Conservation (phyloP, 2,329 filamentous ascomycete species). For the Rosellinia necatrix region DNA sequence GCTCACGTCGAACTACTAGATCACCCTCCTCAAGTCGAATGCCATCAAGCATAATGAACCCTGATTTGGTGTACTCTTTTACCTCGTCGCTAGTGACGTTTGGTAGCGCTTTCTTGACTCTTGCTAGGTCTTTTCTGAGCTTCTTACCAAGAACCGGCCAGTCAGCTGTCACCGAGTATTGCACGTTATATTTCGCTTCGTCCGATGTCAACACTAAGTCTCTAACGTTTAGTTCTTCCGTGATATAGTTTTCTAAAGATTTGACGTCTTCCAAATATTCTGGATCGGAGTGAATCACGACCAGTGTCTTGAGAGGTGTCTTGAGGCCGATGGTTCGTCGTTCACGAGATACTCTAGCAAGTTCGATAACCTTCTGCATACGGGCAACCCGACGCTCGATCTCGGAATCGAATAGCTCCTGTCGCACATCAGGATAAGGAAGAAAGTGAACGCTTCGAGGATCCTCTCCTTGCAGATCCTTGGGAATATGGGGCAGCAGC, state of each 20-base stretch:
- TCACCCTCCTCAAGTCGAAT: conserved; percentile 84
- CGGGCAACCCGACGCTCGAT: conserved; percentile 85
- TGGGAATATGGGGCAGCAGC: conserved; percentile 80
- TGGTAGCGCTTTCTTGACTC: conserved; percentile 89
- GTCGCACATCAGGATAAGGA: conserved; percentile 82
- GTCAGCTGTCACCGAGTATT: conserved; percentile 87
- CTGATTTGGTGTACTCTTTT: conserved; percentile 73
- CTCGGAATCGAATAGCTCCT: conserved; percentile 83
- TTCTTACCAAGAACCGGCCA: conserved; percentile 97
- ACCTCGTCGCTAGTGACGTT: conserved; percentile 78
- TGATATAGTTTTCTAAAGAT: conserved; percentile 85
- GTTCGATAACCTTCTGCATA: conserved; percentile 96
- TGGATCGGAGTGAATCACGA: conserved; percentile 83
- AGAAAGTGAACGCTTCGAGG: conserved; percentile 90
- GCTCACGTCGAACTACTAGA: conserved; percentile 77
- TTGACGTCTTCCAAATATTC: conserved; percentile 86
- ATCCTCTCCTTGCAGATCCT: conserved; percentile 71
- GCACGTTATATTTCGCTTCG: conserved; percentile 88
- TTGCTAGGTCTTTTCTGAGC: conserved; percentile 90
- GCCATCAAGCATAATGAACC: conserved; percentile 80
- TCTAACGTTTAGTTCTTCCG: conserved; percentile 88
- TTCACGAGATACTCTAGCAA: conserved; percentile 85
- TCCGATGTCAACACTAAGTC: conserved; percentile 84
- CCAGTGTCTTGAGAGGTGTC: conserved; percentile 84
- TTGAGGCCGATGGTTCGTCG: conserved; percentile 84